Evolutionary conservation across 2,329 filamentous ascomycete genomes (phyloP).

Genomic region (Pezicula neosporulosa): DNA sequence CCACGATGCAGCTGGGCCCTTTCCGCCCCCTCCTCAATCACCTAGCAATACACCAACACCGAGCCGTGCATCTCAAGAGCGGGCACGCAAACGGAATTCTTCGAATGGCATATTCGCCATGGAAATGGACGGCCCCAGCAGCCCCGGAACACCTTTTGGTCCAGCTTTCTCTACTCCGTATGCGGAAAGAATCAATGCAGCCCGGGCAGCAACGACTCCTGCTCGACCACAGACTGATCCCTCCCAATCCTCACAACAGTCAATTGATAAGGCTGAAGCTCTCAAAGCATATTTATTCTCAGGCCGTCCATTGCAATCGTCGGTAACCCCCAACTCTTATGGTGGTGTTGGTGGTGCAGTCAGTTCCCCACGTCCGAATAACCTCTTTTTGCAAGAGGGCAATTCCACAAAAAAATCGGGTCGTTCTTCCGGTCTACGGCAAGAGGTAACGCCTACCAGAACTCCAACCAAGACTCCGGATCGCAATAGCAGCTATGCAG

Average conservation of each 20-base stretch:
- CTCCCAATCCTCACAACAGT: conserved; percentile 10
- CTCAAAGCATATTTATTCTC: conserved; percentile 55
- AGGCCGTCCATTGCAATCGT: conserved; percentile 25
- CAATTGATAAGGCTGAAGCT: conserved; percentile 41
- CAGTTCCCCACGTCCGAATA: conserved; percentile 7
- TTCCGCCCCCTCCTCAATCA: conserved; percentile 48
- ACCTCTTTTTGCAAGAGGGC: conserved; percentile 10
- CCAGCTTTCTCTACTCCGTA: conserved; percentile 68
- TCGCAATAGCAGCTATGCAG: conserved; percentile 11
- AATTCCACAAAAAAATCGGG: conserved; percentile 12
- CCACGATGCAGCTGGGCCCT: conserved; percentile 36
- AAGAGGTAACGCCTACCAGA: conserved; percentile 27
- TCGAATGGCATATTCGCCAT: conserved; percentile 59
- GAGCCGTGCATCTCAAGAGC: conserved; percentile 33
- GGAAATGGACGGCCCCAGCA: conserved; percentile 62
- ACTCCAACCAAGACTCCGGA: conserved; percentile 24
- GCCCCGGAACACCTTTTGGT: conserved; percentile 50
- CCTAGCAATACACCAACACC: conserved; percentile 32
- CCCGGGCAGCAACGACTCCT: conserved; percentile 28
- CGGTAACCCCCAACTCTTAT: background rate
- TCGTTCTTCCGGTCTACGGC: conserved; percentile 28
- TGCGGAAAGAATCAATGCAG: conserved; percentile 56
- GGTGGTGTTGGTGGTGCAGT: conserved; percentile 8
- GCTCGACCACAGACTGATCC: conserved; percentile 9
- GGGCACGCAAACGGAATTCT: conserved; percentile 38